These are phyloP conservation scores for Fagopyrum homotropicum DNA, from an alignment of 148 eudicot genomes.

Conservation along the genomic window DNA sequence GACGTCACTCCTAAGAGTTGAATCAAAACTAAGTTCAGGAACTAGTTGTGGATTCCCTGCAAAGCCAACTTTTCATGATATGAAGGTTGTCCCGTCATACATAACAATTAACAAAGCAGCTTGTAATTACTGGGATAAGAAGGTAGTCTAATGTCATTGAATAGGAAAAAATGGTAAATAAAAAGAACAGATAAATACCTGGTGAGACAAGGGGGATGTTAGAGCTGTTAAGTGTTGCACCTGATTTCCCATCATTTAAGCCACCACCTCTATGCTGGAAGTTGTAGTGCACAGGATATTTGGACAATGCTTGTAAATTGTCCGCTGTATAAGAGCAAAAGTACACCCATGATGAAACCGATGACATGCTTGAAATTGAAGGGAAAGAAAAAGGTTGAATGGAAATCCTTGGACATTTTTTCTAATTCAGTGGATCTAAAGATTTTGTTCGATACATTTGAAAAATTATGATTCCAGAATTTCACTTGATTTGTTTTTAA, in stretches of 20 bases:
- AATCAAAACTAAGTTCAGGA: slow-evolving; percentile 19
- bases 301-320: slow-evolving; percentile 33
- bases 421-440: neutral
- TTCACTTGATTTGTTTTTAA: neutral
- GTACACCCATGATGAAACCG: neutral
- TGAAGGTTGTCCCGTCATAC: neutral
- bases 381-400: neutral
- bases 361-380: neutral
- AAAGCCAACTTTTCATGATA: slow-evolving; percentile 21
- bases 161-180: neutral
- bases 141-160: neutral
- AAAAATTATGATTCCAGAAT: neutral
- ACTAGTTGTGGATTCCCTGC: slow-evolving; percentile 18
- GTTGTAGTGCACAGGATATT: slow-evolving; percentile 24
- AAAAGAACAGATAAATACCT: slow-evolving; percentile 16
- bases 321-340: slow-evolving; percentile 26
- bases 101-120: neutral
- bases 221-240: slow-evolving; percentile 15
- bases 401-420: neutral
- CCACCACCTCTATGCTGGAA: slow-evolving; percentile 21
- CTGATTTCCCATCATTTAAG: slow-evolving; percentile 20
- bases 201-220: slow-evolving; percentile 15
- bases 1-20: slow-evolving; percentile 17
- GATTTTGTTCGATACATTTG: neutral
- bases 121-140: neutral